A percentile compares a stretch with the other conserved stretches of the same genome.
Conservation (phyloP, 2,329 filamentous ascomycete species). For the Botrytis hyacinthi region DNA sequence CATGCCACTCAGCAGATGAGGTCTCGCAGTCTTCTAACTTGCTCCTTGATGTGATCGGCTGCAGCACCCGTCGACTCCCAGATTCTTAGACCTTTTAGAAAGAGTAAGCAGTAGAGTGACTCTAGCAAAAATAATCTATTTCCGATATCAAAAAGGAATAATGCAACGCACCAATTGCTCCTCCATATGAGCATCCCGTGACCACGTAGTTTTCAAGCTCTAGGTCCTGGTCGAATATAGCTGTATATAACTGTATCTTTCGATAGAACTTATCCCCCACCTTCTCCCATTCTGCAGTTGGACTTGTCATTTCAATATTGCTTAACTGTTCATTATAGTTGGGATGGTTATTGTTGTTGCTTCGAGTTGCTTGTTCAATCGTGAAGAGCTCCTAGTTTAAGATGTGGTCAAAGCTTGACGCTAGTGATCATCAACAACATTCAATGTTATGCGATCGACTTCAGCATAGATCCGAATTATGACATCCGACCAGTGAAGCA, state of each 20-base stretch:
- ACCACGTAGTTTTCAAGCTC: constrained; percentile 95
- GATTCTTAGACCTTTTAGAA: not conserved
- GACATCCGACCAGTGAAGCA: not conserved
- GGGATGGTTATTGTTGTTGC: constrained; percentile 8
- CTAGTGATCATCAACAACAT: constrained; percentile 27
- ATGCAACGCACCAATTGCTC: constrained; percentile 73
- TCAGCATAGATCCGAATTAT: constrained; percentile 13
- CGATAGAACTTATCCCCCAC: constrained; percentile 94
- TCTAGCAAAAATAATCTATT: not conserved
- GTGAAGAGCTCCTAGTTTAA: constrained; percentile 25
- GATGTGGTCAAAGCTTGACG: constrained; percentile 35
- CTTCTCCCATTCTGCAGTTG: constrained; percentile 80
- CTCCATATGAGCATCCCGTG: constrained; percentile 87
- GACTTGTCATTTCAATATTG: constrained; percentile 35
- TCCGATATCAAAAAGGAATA: constrained; percentile 13
- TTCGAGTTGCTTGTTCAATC: constrained; percentile 15
- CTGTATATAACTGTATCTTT: constrained; percentile 89
- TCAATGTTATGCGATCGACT: constrained; percentile 21
- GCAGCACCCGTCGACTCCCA: not conserved
- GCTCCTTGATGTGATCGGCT: not conserved
- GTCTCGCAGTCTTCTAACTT: not conserved
- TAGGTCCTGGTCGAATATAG: constrained; percentile 86
- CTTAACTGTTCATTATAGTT: constrained; percentile 16
- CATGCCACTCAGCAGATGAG: not conserved
- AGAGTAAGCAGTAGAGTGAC: not conserved